Base-by-base conservation (phyloP, 768 basidiomycete species). In the Auricularia cornea region DNA sequence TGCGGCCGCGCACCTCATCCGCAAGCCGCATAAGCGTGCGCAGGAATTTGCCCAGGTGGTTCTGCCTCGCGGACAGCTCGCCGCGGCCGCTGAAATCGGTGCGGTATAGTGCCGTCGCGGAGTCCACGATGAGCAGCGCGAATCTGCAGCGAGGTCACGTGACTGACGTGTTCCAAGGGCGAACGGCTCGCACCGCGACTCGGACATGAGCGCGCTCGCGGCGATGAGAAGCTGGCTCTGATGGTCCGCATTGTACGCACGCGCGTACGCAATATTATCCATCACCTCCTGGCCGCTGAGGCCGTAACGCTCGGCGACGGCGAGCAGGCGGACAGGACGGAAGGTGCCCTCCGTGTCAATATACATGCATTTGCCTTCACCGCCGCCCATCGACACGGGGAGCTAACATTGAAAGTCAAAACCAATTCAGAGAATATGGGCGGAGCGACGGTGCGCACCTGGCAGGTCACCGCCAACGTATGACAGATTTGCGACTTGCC, bases 341-440 rank as follows among this genome's bases (percentile, higher is more conserved):
- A 99, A 99, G 10, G 97, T 99, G 30, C 96, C 96, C 72, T 99
- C 97, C 0, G 97, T 98, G 74, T 99, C 97, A 76, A 99, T 98
- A 75, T 97, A 99, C 54, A 99, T 79, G 71, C 96, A 98, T 77
- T 99, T 99, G 41, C 97, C 97, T 76, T 99, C 97, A 14, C 97
- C 97, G 18, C 97, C 97, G 23, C 97, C 96, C 95, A 98, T 98
- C 70, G 85, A 89, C 51, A 94, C 89, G 2, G 97, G 97, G 16
- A 98, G 83, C 77, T 81, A 66, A 3, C 23, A 32, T 18, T 10
- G 29, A 12, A 30, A 28, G 10, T 57, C 3, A 32, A 31, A 31
- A 32, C 28, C 26, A 38, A 44, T 30, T 23, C 16, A 23, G 52
- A 18, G 10, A 59, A 6, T 26, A n/a, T 40, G 6, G 6, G 51